A percentile compares a stretch with the other conserved stretches of the same genome.
Evolutionary conservation across 1,139 yeast genomes (phyloP).

Genomic region (Zygosaccharomyces pseudobailii): DNA sequence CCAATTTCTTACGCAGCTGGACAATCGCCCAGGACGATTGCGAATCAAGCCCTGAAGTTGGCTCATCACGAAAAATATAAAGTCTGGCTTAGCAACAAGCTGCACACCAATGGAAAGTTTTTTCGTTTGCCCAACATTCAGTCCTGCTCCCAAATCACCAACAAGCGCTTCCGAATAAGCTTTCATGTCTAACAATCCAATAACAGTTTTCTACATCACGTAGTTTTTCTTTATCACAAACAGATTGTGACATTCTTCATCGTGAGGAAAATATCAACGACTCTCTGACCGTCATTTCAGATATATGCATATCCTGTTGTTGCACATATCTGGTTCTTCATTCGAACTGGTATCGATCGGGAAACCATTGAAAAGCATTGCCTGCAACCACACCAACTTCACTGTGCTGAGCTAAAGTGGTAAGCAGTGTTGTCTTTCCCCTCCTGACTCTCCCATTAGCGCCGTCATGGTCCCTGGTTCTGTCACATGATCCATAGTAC

Average conservation of each 20-base stretch:
- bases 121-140: conserved; percentile 60
- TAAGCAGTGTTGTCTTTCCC: conserved; percentile 62
- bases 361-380: conserved; percentile 51
- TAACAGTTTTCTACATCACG: conserved; percentile 49
- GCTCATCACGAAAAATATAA: conserved; percentile 47
- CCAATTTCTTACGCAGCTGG: conserved; percentile 42
- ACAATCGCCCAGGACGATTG: conserved; percentile 52
- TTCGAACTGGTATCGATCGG: conserved; percentile 44
- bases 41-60: conserved; percentile 53
- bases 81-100: conserved; percentile 47
- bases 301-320: conserved; percentile 55
- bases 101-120: conserved; percentile 56
- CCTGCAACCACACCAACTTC: conserved; percentile 54
- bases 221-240: conserved; percentile 45
- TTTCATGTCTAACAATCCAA: conserved; percentile 47
- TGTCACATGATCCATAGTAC: conserved; percentile 44
- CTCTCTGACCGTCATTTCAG: conserved; percentile 52
- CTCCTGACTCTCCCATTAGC: conserved; percentile 70
- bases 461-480: conserved; percentile 60
- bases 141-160: conserved; percentile 49
- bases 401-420: conserved; percentile 51
- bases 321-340: conserved; percentile 59
- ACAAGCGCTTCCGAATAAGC: conserved; percentile 54
- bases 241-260: conserved; percentile 45
- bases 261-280: conserved; percentile 52